Conservation (phyloP, 805 yeast species). For the Zygotorulaspora danielsina region DNA sequence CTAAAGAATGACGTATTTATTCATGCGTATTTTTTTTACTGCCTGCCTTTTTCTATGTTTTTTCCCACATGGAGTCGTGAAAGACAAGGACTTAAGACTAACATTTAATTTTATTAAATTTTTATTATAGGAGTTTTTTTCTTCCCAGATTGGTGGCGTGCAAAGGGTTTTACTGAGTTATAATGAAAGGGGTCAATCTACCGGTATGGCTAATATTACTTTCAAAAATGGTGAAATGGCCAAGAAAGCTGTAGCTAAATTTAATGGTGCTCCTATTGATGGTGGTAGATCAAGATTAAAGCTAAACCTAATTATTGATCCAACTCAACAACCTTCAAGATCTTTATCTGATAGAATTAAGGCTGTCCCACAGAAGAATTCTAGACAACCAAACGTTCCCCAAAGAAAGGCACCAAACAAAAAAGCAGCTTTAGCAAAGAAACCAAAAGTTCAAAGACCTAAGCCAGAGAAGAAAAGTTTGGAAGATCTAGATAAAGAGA, state of each 20-base stretch:
- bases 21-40: conserved; percentile 3
- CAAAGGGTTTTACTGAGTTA: conserved; percentile 64
- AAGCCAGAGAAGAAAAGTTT: conserved; percentile 63
- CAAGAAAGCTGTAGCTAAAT: conserved; percentile 69
- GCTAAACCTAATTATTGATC: conserved; percentile 80
- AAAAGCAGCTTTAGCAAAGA: conserved; percentile 36
- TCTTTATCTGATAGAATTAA: conserved; percentile 68
- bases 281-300: conserved; percentile 74
- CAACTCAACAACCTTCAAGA: conserved; percentile 56
- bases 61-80: background rate
- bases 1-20: background rate
- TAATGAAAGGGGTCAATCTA: conserved; percentile 83
- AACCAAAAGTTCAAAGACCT: conserved; percentile 35
- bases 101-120: conserved; percentile 18
- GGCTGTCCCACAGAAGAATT: conserved; percentile 29
- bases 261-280: conserved; percentile 92
- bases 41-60: conserved; percentile 4
- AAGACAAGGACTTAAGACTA: conserved; percentile 10
- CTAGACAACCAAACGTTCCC: conserved; percentile 9
- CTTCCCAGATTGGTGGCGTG: conserved; percentile 83
- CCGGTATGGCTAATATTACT: conserved; percentile 84
- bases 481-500: conserved; percentile 95
- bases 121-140: conserved; percentile 75
- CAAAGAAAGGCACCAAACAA: conserved; percentile 33
- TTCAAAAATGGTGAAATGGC: conserved; percentile 72